Evolutionary conservation across 495 filamentous ascomycete species (phyloP).

Genomic region (Tricharina praecox): DNA sequence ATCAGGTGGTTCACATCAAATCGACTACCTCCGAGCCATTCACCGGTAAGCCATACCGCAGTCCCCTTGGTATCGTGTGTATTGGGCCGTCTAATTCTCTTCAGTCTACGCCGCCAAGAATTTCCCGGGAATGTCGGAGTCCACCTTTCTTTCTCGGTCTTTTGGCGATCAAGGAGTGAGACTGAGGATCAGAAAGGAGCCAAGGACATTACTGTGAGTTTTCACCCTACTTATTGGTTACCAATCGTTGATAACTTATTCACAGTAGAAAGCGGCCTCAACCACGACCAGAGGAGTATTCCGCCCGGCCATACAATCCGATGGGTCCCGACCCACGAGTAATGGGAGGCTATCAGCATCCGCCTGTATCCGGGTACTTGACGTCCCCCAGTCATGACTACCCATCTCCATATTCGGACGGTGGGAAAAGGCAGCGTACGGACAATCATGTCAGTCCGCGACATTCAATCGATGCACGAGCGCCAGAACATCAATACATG

Average conservation of each 20-base stretch:
- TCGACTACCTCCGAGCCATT: slow-evolving; percentile 59
- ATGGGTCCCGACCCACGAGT: slow-evolving; percentile 21
- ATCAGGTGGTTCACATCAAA: slow-evolving; percentile 48
- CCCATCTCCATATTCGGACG: slow-evolving; percentile 14
- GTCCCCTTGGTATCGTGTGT: not conserved
- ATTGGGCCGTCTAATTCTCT: slow-evolving; percentile 14
- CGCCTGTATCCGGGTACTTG: slow-evolving; percentile 11
- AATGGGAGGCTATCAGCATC: slow-evolving; percentile 8
- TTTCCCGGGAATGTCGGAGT: slow-evolving; percentile 77
- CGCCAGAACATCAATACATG: slow-evolving; percentile 18
- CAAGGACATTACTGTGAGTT: slow-evolving; percentile 38
- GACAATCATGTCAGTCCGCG: slow-evolving; percentile 19
- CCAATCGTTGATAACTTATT: slow-evolving; percentile 4
- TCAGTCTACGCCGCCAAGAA: slow-evolving; percentile 58
- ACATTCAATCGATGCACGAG: slow-evolving; percentile 8
- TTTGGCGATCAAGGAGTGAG: slow-evolving; percentile 94
- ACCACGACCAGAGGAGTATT: slow-evolving; percentile 24
- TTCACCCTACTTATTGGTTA: not conserved
- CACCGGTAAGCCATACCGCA: slow-evolving; percentile 35
- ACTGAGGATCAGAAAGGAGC: slow-evolving; percentile 75
- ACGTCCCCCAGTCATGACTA: slow-evolving; percentile 21
- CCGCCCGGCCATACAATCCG: slow-evolving; percentile 15
- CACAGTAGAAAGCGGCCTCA: slow-evolving; percentile 22
- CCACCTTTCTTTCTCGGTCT: slow-evolving; percentile 75
- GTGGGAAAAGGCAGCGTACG: slow-evolving; percentile 21